Conservation (phyloP, 768 basidiomycete genomes). For the Fomitopsis serialis region DNA sequence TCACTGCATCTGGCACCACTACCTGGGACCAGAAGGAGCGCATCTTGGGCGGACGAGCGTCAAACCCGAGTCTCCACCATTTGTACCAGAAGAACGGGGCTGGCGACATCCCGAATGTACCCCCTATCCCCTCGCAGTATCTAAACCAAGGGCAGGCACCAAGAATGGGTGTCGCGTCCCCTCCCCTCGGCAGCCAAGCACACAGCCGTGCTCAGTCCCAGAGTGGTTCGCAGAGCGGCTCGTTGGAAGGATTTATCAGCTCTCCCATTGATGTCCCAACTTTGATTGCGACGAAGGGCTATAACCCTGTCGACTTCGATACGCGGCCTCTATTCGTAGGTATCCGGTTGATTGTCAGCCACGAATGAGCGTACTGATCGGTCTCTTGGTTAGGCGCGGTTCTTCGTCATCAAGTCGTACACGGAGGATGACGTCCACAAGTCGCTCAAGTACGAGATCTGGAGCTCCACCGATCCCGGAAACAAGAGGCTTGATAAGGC, state of each 20-base stretch:
- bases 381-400: slow-evolving; percentile 59
- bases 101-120: slow-evolving; percentile 53
- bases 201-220: slow-evolving; percentile 27
- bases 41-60: slow-evolving; percentile 47
- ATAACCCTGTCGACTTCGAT: slow-evolving; percentile 86
- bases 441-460: slow-evolving; percentile 94
- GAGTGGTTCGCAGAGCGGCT: slow-evolving; percentile 12
- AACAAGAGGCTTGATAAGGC: slow-evolving; percentile 97
- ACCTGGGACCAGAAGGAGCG: slow-evolving; percentile 69
- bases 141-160: slow-evolving; percentile 44
- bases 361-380: slow-evolving; percentile 7
- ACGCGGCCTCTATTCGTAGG: slow-evolving; percentile 71
- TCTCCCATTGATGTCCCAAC: slow-evolving; percentile 82
- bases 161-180: slow-evolving; percentile 18
- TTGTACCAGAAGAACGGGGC: slow-evolving; percentile 39
- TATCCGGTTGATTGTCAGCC: slow-evolving; percentile 9
- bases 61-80: slow-evolving; percentile 68
- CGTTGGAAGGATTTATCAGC: slow-evolving; percentile 34
- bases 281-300: slow-evolving; percentile 84
- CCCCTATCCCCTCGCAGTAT: slow-evolving; percentile 70
- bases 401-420: slow-evolving; percentile 98
- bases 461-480: slow-evolving; percentile 95
- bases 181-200: slow-evolving; percentile 8
- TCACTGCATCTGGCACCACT: slow-evolving; percentile 30
- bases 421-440: slow-evolving; percentile 99